phyloP scores from a whole-genome alignment of 1,284 basidiomycete genomes.

The Irpex sp. region DNA sequence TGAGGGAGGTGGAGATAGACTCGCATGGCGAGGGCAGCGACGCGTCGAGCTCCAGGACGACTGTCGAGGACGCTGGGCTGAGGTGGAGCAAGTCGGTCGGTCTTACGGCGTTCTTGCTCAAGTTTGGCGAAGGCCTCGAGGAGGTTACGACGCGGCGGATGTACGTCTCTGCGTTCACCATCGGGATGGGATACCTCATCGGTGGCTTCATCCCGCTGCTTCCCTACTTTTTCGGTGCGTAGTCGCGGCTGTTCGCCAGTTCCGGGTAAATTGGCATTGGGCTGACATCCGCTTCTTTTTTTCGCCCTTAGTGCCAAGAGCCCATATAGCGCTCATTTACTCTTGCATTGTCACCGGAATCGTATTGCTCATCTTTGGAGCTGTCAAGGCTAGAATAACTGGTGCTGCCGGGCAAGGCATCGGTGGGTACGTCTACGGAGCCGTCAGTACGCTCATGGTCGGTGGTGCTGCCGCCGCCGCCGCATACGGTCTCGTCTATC shows the following conservation, averaged over 20 bases:
- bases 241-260: neutral
- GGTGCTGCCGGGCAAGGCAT: constrained; percentile 65
- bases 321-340: constrained; percentile 67
- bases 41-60: constrained; percentile 22
- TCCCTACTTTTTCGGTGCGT: constrained; percentile 86
- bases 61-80: constrained; percentile 48
- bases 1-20: constrained; percentile 64
- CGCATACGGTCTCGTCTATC: constrained; percentile 82
- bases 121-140: constrained; percentile 90
- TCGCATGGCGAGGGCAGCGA: constrained; percentile 22
- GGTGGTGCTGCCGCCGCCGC: constrained; percentile 89
- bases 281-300: neutral
- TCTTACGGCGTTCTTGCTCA: constrained; percentile 87
- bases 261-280: neutral
- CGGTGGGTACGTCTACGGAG: constrained; percentile 77
- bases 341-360: constrained; percentile 78
- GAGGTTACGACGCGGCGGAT: constrained; percentile 45
- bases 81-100: constrained; percentile 75
- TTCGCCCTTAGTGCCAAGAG: constrained; percentile 28
- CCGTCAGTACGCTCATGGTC: constrained; percentile 84
- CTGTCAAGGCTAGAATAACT: constrained; percentile 85
- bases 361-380: constrained; percentile 88
- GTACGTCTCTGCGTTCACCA: constrained; percentile 89
- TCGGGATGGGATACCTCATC: constrained; percentile 83
- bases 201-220: constrained; percentile 87